These are phyloP conservation scores for Lepidium sativum DNA, from an alignment of 345 rosid genomes.

Conservation along the genomic window DNA sequence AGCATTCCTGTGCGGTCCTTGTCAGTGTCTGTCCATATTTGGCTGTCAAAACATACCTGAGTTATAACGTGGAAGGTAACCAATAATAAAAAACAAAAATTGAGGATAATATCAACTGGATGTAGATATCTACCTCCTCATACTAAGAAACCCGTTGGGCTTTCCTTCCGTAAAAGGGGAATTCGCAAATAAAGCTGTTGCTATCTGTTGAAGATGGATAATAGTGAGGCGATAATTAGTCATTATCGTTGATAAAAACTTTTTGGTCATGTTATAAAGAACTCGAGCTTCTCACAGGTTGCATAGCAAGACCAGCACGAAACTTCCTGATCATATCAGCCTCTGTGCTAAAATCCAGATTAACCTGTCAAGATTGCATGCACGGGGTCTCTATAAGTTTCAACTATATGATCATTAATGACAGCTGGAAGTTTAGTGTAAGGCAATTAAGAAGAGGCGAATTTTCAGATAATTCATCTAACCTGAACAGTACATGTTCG, in stretches of 20 bases:
- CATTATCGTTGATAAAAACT: not conserved
- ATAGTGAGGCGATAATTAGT: constrained; percentile 25
- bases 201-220: constrained; percentile 59
- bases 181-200: constrained; percentile 95
- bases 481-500: constrained; percentile 99
- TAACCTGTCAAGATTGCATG: constrained; percentile 54
- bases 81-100: not conserved
- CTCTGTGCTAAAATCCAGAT: constrained; percentile 91
- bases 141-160: constrained; percentile 97
- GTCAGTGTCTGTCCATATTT: constrained; percentile 93
- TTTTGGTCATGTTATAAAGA: constrained; percentile 6
- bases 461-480: constrained; percentile 23
- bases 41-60: constrained; percentile 48
- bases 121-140: constrained; percentile 89
- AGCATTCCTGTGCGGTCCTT: constrained; percentile 90
- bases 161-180: constrained; percentile 98
- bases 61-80: constrained; percentile 7
- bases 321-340: constrained; percentile 98
- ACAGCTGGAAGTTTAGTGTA: not conserved
- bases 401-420: not conserved
- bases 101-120: not conserved
- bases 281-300: constrained; percentile 61
- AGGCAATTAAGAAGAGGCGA: not conserved
- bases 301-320: constrained; percentile 92
- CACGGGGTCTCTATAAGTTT: not conserved